These are phyloP conservation scores for Cercospora canescens DNA, from an alignment of 2,329 filamentous ascomycete species.

Conservation along the genomic window DNA sequence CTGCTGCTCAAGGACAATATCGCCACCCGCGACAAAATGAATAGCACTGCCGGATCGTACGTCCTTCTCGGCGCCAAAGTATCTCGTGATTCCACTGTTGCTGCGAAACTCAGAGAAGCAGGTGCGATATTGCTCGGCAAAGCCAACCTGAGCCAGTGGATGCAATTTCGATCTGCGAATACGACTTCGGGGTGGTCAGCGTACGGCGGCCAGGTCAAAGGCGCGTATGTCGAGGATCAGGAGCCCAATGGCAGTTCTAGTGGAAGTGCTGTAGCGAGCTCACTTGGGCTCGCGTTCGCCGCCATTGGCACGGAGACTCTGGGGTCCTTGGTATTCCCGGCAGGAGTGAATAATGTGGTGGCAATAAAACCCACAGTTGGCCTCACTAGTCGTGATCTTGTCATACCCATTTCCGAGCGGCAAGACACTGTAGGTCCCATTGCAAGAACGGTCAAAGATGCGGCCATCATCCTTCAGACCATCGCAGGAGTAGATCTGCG, in stretches of 20 bases:
- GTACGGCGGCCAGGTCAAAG: constrained; percentile 16
- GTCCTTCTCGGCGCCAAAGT: constrained; percentile 19
- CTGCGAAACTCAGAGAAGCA: constrained; percentile 16
- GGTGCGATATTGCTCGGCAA: constrained; percentile 20
- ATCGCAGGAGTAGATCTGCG: constrained; percentile 13
- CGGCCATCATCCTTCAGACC: constrained; percentile 13
- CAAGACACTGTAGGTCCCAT: constrained; percentile 19
- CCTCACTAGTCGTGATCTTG: constrained; percentile 13
- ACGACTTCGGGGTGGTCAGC: constrained; percentile 16
- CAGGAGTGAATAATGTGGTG: constrained; percentile 13
- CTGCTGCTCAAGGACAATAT: constrained; percentile 40
- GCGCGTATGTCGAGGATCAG: constrained; percentile 14
- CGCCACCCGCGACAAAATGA: constrained; percentile 18
- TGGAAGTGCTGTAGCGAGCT: constrained; percentile 14
- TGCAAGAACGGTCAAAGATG: constrained; percentile 20
- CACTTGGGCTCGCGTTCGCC: constrained; percentile 39
- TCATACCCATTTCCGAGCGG: constrained; percentile 16
- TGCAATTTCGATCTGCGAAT: constrained; percentile 5
- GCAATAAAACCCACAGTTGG: constrained; percentile 23
- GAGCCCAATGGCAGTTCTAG: constrained; percentile 14
- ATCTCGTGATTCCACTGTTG: constrained; percentile 13
- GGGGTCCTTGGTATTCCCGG: constrained; percentile 9
- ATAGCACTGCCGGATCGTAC: constrained; percentile 18
- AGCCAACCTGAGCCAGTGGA: constrained; percentile 21
- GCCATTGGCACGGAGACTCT: constrained; percentile 20